Evolutionary conservation across 371 early-diverging fungal genomes (phyloP).

Genomic region (Rhizopus arrhizus): DNA sequence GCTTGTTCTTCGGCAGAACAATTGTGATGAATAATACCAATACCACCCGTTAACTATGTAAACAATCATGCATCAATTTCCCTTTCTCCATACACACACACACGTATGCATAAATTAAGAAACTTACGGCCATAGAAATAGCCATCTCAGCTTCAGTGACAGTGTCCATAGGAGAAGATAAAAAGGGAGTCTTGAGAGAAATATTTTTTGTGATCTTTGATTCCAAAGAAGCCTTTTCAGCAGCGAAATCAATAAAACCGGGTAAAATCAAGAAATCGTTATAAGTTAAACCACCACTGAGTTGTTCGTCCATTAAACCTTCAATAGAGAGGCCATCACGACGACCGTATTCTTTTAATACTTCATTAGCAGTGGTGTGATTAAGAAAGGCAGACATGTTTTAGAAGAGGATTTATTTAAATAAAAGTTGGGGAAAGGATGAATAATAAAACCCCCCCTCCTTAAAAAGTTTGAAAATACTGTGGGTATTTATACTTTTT

Average conservation of each 20-base stretch:
- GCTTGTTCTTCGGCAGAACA: conserved; percentile 93
- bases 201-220: conserved; percentile 84
- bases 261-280: conserved; percentile 96
- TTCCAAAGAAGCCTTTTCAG: conserved; percentile 73
- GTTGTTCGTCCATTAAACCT: conserved; percentile 71
- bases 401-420: conserved; percentile 17
- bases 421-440: conserved; percentile 11
- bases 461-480: conserved; percentile 6
- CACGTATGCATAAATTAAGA: background rate
- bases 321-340: conserved; percentile 80
- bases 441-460: conserved; percentile 32
- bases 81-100: background rate
- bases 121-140: conserved; percentile 89
- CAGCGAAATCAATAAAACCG: conserved; percentile 92
- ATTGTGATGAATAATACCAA: conserved; percentile 97
- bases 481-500: conserved; percentile 25
- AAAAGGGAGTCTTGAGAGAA: conserved; percentile 88
- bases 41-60: conserved; percentile 79
- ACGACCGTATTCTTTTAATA: conserved; percentile 33
- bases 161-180: conserved; percentile 97
- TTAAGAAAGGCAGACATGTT: conserved; percentile 28
- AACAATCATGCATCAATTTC: background rate
- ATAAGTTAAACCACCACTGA: conserved; percentile 90
- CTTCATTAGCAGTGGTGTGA: conserved; percentile 23
- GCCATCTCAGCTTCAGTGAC: conserved; percentile 97